Evolutionary conservation across 371 early-diverging fungal species (phyloP).

Genomic region (Lichtheimia ramosa): DNA sequence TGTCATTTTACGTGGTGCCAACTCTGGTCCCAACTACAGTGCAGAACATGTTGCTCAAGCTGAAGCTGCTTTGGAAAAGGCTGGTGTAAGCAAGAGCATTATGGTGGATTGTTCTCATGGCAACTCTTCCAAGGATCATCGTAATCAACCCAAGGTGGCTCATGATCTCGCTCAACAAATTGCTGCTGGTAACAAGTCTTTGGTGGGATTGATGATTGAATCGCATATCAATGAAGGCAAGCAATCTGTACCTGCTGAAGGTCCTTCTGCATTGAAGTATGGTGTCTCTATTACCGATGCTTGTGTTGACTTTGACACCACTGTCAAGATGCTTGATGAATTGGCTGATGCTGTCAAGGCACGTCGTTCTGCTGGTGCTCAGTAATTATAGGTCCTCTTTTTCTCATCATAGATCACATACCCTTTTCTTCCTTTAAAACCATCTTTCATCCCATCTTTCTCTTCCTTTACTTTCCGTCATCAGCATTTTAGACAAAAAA

Average conservation of each 20-base stretch:
- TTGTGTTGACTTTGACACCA: slow-evolving; percentile 78
- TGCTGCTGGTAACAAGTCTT: slow-evolving; percentile 59
- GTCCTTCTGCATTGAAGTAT: slow-evolving; percentile 66
- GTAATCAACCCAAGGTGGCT: slow-evolving; percentile 66
- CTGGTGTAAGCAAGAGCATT: slow-evolving; percentile 55
- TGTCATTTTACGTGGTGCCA: slow-evolving; percentile 71
- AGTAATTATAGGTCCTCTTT: not conserved
- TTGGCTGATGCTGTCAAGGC: slow-evolving; percentile 68
- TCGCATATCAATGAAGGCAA: slow-evolving; percentile 84
- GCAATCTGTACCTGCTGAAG: slow-evolving; percentile 70
- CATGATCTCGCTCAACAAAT: slow-evolving; percentile 54
- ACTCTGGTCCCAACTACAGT: slow-evolving; percentile 83
- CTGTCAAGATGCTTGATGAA: slow-evolving; percentile 65
- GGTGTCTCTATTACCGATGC: slow-evolving; percentile 87
- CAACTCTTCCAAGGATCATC: slow-evolving; percentile 75
- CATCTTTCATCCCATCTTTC: no score
- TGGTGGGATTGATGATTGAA: slow-evolving; percentile 94
- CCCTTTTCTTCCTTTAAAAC: no score
- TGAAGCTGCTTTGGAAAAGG: slow-evolving; percentile 58
- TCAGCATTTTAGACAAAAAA: no score
- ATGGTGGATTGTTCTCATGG: slow-evolving; percentile 90
- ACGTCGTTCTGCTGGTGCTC: slow-evolving; percentile 26
- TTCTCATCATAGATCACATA: not conserved
- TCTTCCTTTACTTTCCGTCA: no score
- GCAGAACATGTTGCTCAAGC: slow-evolving; percentile 56